phyloP scores from a whole-genome alignment of 768 basidiomycete genomes.

The Tylopilus balloui region DNA sequence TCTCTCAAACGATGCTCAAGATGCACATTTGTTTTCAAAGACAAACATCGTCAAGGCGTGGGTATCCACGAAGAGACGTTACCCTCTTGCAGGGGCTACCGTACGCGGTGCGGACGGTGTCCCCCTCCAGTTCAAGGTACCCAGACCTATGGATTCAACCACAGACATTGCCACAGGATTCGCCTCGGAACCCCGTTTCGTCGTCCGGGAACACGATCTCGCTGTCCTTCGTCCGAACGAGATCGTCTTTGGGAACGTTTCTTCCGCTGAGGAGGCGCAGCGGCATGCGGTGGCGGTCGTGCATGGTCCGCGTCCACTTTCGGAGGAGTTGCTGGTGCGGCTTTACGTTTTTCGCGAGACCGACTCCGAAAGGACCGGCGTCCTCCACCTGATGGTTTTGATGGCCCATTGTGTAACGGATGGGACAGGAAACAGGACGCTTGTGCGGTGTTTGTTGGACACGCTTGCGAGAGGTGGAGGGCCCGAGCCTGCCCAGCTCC shows the following conservation, averaged over 20 bases:
- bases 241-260: conserved; percentile 32
- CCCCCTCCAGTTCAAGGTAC: not conserved
- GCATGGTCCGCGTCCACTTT: conserved; percentile 36
- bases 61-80: conserved; percentile 43
- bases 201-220: conserved; percentile 39
- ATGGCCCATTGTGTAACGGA: conserved; percentile 50
- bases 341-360: conserved; percentile 39
- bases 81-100: conserved; percentile 45
- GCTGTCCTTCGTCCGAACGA: conserved; percentile 33
- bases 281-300: conserved; percentile 28
- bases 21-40: conserved; percentile 23
- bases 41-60: conserved; percentile 42
- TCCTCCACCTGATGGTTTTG: conserved; percentile 40
- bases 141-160: not conserved
- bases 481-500: conserved; percentile 10
- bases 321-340: conserved; percentile 40
- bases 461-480: conserved; percentile 24
- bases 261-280: conserved; percentile 34
- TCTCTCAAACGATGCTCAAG: conserved; percentile 26
- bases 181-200: conserved; percentile 29
- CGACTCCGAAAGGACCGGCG: conserved; percentile 27
- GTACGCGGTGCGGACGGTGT: conserved; percentile 24
- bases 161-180: not conserved
- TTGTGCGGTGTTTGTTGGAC: conserved; percentile 45
- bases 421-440: conserved; percentile 39